Evolutionary conservation across 2,329 filamentous ascomycete species (phyloP), one percentile per base, ranked within the genome.

Genomic region (Fonsecaea nubica): DNA sequence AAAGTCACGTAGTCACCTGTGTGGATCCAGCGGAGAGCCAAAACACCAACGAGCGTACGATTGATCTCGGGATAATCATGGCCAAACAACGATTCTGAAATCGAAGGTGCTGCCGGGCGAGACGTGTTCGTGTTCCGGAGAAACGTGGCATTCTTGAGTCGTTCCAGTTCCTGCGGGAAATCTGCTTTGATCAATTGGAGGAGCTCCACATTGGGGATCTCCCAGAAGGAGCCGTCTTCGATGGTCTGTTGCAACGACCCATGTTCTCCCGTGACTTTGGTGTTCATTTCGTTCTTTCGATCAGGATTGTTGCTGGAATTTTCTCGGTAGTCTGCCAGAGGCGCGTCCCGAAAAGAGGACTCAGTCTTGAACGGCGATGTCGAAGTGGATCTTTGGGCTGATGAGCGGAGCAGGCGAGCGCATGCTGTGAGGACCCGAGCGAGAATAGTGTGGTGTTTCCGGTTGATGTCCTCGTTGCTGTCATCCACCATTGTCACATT

Each of bases 11-110:
- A 80, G n/a, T 78, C 67, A 10, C 71, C 69, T 1, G 73, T 74
- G 18, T 74, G 69, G 4, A 80, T 66, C 79, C 77, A 80, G 59
- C 77, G 77, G 45, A 80, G 63, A 2, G 76, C 71, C n/a, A 79
- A 65, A 10, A 80, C 68, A n/a, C 76, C 75, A 42, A 77, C 74
- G 4, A 80, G 72, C 0, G 79, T 80, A 21, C 79, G 77, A 56
- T 80, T 78, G 38, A 80, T 73, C 70, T 80, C 79, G 36, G 74
- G 68, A 57, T 74, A 78, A 13, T 79, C 72, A 10, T 72, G 30
- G 2, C 58, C 68, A 53, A 72, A 78, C 5, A 79, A 60, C 2
- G 72, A 62, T 32, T 72, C 61, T 3, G 77, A 77, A 12, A 77
- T 77, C 2, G 75, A 76, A n/a, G 18, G 38, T 0, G 62, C 50